Conservation (phyloP, 306 rosid species). For the Vachellia pachyceras region DNA sequence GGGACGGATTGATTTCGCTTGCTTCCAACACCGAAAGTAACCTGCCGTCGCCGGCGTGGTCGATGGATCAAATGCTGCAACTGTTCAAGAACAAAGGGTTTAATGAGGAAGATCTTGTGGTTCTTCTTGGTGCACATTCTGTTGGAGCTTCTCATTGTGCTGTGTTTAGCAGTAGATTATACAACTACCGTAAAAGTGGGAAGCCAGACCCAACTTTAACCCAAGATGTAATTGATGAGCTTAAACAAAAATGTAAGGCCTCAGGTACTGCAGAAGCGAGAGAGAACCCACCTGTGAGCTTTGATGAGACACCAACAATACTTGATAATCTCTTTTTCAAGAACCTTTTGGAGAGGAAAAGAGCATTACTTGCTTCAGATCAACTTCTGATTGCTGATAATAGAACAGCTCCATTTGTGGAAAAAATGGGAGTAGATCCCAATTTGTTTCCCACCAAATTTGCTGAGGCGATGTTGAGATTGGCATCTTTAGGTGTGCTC, state of each 20-base stretch:
- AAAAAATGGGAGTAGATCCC: neutral
- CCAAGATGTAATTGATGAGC: neutral
- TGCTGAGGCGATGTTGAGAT: neutral
- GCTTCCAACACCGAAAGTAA: conserved; percentile 35
- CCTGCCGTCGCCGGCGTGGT: conserved; percentile 48
- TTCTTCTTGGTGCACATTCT: conserved; percentile 70
- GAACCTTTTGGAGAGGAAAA: conserved; percentile 44
- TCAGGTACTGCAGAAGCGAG: conserved; percentile 1
- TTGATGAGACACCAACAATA: conserved; percentile 55
- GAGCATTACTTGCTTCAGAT: conserved; percentile 46
- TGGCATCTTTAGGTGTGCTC: neutral
- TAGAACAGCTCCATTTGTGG: neutral
- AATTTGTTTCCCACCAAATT: neutral
- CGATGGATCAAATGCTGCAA: conserved; percentile 24
- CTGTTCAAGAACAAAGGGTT: conserved; percentile 52
- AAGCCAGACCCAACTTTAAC: conserved; percentile 45
- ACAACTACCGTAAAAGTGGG: conserved; percentile 8
- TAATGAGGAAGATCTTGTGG: conserved; percentile 57
- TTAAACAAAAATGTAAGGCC: conserved; percentile 34
- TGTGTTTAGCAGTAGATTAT: conserved; percentile 41
- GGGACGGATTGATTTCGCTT: conserved; percentile 52
- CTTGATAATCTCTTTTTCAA: conserved; percentile 56
- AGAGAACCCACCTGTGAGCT: conserved; percentile 19
- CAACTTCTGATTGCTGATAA: neutral
- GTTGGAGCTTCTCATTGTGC: conserved; percentile 57